phyloP scores from a whole-genome alignment of 257 asterid species.

The Solanum habrochaites region DNA sequence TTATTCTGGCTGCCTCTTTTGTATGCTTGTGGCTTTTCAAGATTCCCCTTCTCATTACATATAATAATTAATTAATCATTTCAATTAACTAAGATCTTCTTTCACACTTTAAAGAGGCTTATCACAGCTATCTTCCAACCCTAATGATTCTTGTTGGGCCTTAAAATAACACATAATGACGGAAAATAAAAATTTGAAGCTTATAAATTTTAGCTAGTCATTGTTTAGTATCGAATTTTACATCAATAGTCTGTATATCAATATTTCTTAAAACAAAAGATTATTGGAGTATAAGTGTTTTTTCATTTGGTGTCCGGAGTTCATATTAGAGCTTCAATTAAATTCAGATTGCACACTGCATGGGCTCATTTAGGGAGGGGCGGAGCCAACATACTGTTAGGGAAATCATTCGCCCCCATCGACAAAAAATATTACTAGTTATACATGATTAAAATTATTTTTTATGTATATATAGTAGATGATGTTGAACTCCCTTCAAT shows the following conservation, averaged over 20 bases:
- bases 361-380: neutral
- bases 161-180: neutral
- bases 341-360: neutral
- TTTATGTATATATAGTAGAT: neutral
- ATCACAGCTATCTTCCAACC: neutral
- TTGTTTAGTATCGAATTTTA: neutral
- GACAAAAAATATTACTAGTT: too few species aligned
- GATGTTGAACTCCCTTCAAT: neutral
- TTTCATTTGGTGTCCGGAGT: neutral
- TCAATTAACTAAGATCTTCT: neutral
- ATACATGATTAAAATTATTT: neutral
- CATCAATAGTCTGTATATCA: neutral
- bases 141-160: neutral
- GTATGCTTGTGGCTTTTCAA: neutral
- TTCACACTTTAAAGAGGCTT: neutral
- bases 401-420: neutral
- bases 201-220: neutral
- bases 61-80: neutral
- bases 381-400: neutral
- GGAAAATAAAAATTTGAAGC: rapidly evolving
- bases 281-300: too few species aligned
- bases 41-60: neutral
- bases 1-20: neutral
- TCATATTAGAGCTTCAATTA: neutral
- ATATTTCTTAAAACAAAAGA: neutral